Evolutionary conservation across 2,329 filamentous ascomycete species (phyloP).

Genomic region (Colletotrichum sp.): DNA sequence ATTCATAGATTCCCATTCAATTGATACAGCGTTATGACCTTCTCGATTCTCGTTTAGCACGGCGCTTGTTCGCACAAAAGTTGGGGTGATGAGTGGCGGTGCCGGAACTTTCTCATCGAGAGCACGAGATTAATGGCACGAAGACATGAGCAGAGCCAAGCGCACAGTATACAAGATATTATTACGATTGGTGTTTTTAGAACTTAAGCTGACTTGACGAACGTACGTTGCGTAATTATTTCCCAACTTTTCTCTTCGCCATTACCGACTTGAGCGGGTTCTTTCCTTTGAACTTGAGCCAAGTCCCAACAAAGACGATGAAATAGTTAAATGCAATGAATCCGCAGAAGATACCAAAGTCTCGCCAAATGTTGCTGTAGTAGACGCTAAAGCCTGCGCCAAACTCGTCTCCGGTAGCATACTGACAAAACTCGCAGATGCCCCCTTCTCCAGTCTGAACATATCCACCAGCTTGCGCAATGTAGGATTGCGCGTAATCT

Average conservation of each 20-base stretch:
- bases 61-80: not conserved
- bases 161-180: not conserved
- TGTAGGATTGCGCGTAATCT: slow-evolving; percentile 61
- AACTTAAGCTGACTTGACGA: not conserved
- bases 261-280: slow-evolving; percentile 39
- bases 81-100: not conserved
- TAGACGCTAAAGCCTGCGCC: slow-evolving; percentile 64
- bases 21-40: not conserved
- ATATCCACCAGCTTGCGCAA: slow-evolving; percentile 62
- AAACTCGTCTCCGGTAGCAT: slow-evolving; percentile 65
- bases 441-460: slow-evolving; percentile 60
- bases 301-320: slow-evolving; percentile 43
- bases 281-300: slow-evolving; percentile 42
- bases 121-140: not conserved
- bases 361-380: slow-evolving; percentile 66
- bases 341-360: slow-evolving; percentile 69
- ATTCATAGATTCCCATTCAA: not conserved
- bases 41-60: not conserved
- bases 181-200: not conserved
- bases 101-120: not conserved
- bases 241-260: slow-evolving; percentile 27
- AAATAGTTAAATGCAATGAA: slow-evolving; percentile 69
- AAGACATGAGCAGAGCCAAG: not conserved
- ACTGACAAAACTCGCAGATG: slow-evolving; percentile 70
- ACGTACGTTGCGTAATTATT: not conserved